These are phyloP conservation scores for Erysimum cheiri DNA, from an alignment of 441 rosid species.

Conservation along the genomic window DNA sequence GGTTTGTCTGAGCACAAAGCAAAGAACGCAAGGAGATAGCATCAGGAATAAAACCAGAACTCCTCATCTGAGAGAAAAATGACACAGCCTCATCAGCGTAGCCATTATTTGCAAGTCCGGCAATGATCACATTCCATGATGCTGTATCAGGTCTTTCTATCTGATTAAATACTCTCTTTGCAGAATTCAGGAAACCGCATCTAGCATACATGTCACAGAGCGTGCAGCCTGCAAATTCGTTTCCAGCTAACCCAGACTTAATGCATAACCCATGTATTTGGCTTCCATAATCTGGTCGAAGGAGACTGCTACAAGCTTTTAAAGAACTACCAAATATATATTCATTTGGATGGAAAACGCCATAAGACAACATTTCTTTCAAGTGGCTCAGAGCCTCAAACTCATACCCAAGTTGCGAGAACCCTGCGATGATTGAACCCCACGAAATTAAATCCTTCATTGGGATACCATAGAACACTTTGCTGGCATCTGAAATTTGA, in stretches of 20 bases:
- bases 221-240: slow-evolving; percentile 52
- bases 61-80: slow-evolving; percentile 50
- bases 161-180: slow-evolving; percentile 49
- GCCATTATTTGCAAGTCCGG: slow-evolving; percentile 53
- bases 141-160: slow-evolving; percentile 61
- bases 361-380: slow-evolving; percentile 54
- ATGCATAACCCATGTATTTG: slow-evolving; percentile 60
- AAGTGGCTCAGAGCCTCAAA: slow-evolving; percentile 55
- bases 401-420: slow-evolving; percentile 57
- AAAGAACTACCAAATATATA: slow-evolving; percentile 61
- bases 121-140: slow-evolving; percentile 63
- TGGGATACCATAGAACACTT: slow-evolving; percentile 49
- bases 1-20: slow-evolving; percentile 51
- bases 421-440: slow-evolving; percentile 59
- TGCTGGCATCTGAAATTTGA: slow-evolving; percentile 50
- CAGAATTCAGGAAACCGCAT: slow-evolving; percentile 51
- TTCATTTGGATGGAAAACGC: slow-evolving; percentile 55
- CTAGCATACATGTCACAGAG: slow-evolving; percentile 66
- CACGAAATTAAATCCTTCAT: slow-evolving; percentile 65
- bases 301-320: slow-evolving; percentile 59
- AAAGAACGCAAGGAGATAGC: slow-evolving; percentile 54
- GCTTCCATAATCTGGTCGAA: slow-evolving; percentile 55
- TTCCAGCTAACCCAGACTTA: slow-evolving; percentile 51
- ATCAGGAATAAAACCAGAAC: slow-evolving; percentile 48
- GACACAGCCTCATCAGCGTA: slow-evolving; percentile 46